phyloP scores from a whole-genome alignment of 2,329 filamentous ascomycete genomes.

The Microcera coccophila region DNA sequence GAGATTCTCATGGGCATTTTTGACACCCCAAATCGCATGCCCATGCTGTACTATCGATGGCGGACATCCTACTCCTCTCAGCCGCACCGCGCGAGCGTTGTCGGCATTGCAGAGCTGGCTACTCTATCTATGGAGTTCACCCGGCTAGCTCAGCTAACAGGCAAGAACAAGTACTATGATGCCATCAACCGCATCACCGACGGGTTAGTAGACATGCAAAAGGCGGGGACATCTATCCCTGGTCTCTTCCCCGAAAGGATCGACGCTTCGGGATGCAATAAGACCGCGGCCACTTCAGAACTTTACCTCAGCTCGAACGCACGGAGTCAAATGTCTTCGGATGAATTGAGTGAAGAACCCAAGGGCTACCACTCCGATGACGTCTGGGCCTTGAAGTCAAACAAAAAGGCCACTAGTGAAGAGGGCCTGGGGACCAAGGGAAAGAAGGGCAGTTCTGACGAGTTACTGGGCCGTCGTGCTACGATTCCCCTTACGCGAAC shows the following conservation, averaged over 20 bases:
- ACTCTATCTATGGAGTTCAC: constrained; percentile 87
- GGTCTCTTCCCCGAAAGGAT: constrained; percentile 78
- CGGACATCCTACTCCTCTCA: constrained; percentile 60
- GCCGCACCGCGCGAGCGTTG: constrained; percentile 57
- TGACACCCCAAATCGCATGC: constrained; percentile 93
- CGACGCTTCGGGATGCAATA: constrained; percentile 76
- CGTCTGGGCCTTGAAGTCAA: too few relatives aligned
- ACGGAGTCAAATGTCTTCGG: constrained; percentile 34
- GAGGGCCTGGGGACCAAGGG: not conserved
- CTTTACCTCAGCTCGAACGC: constrained; percentile 33
- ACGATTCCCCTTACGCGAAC: not conserved
- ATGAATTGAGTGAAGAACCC: constrained; percentile 26
- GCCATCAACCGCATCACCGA: constrained; percentile 82
- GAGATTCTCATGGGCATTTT: constrained; percentile 79
- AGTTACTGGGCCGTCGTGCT: constrained; percentile 5
- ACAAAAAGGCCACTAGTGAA: too few relatives aligned
- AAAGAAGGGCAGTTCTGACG: constrained; percentile 1
- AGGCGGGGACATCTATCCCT: constrained; percentile 61
- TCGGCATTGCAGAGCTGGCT: constrained; percentile 68
- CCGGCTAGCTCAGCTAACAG: constrained; percentile 78
- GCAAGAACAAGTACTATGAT: constrained; percentile 80
- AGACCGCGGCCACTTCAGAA: constrained; percentile 38
- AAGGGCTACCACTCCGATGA: constrained; percentile 20
- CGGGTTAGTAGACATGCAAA: constrained; percentile 71
- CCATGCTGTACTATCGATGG: constrained; percentile 76